Conservation (phyloP, 2,329 filamentous ascomycete species). For the Colletotrichum limetticola region DNA sequence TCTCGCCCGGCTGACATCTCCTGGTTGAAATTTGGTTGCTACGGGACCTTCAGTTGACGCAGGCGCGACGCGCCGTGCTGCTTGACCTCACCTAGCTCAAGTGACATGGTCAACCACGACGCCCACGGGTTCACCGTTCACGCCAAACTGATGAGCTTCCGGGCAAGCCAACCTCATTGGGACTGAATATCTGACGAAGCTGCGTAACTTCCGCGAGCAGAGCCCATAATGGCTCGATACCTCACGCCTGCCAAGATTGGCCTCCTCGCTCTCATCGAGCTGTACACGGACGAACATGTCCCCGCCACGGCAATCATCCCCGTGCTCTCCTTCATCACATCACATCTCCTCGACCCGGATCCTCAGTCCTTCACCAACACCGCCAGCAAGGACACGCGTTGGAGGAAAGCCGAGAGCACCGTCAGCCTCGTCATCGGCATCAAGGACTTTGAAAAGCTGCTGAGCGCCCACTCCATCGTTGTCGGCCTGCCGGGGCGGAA, state of each 20-base stretch:
- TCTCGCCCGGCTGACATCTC: not conserved
- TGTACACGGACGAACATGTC: slow-evolving; percentile 80
- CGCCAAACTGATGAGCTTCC: not conserved
- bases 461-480: slow-evolving; percentile 61
- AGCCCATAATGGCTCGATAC: slow-evolving; percentile 75
- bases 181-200: not conserved
- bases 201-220: not conserved
- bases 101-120: slow-evolving; percentile 15
- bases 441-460: slow-evolving; percentile 68
- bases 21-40: not conserved
- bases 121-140: not conserved
- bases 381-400: slow-evolving; percentile 46
- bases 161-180: too few relatives aligned
- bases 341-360: slow-evolving; percentile 69
- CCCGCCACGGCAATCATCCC: slow-evolving; percentile 77
- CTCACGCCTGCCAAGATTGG: slow-evolving; percentile 91
- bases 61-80: slow-evolving; percentile 7
- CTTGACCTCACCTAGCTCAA: not conserved
- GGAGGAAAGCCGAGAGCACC: slow-evolving; percentile 60
- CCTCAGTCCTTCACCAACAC: slow-evolving; percentile 43
- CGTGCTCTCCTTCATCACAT: slow-evolving; percentile 82
- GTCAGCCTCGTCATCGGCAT: slow-evolving; percentile 66
- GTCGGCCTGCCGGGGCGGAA: slow-evolving; percentile 76
- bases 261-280: slow-evolving; percentile 80
- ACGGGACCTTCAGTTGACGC: not conserved